Conservation (phyloP, 306 rosid species). For the Casuarina glauca region DNA sequence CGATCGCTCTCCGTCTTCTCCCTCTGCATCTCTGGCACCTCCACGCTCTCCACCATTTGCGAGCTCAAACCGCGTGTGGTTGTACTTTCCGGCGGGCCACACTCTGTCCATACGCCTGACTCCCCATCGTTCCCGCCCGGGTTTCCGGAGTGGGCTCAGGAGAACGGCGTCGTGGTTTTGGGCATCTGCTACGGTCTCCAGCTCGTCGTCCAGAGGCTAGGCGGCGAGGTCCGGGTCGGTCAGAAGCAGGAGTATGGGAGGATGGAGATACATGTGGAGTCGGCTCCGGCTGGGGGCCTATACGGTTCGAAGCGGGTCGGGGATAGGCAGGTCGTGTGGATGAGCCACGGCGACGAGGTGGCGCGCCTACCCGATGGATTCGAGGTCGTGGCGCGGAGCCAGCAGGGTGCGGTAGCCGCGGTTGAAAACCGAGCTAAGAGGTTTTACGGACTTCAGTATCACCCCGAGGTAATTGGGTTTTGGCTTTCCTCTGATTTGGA, state of each 20-base stretch:
- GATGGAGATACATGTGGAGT: constrained; percentile 72
- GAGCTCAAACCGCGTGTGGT: constrained; percentile 72
- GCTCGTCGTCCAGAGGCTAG: constrained; percentile 79
- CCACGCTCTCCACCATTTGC: constrained; percentile 60
- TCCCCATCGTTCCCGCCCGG: constrained; percentile 78
- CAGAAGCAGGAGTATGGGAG: constrained; percentile 85
- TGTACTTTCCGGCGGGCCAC: constrained; percentile 96
- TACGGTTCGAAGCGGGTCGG: constrained; percentile 49
- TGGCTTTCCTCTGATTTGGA: background rate
- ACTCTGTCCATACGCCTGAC: constrained; percentile 78
- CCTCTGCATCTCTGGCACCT: constrained; percentile 85
- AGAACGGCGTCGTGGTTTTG: constrained; percentile 58
- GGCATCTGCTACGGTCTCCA: constrained; percentile 96
- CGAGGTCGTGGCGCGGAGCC: constrained; percentile 71
- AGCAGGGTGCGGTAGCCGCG: constrained; percentile 79
- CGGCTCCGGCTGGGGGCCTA: constrained; percentile 36
- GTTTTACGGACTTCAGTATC: constrained; percentile 90
- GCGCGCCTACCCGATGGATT: constrained; percentile 63
- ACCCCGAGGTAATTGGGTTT: constrained; percentile 71
- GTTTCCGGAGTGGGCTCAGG: constrained; percentile 73
- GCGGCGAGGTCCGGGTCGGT: constrained; percentile 75
- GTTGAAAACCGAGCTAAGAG: constrained; percentile 50
- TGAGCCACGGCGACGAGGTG: constrained; percentile 98
- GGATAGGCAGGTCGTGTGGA: constrained; percentile 69
- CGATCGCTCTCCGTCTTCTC: constrained; percentile 80